A percentile compares a stretch with the other conserved stretches of the same genome.
Evolutionary conservation across 331 rosid species (phyloP).

Genomic region (Quercus tomentella): DNA sequence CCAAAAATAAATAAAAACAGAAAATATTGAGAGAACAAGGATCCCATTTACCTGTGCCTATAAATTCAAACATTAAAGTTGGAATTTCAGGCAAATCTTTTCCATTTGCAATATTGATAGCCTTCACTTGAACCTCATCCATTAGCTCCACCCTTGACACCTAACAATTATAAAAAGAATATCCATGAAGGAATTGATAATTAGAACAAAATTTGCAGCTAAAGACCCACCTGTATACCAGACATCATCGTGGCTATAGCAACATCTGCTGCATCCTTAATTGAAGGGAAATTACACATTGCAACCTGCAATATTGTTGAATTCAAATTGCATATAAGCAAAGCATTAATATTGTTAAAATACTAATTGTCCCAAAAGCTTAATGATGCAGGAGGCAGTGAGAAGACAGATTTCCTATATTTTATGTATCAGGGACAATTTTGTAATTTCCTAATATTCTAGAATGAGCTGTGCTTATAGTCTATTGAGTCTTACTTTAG

Average conservation of each 20-base stretch:
- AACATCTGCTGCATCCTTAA: conserved; percentile 94
- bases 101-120: conserved; percentile 91
- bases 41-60: conserved; percentile 71
- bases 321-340: conserved; percentile 9
- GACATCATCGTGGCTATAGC: conserved; percentile 90
- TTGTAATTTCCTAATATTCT: too few relatives aligned
- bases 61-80: conserved; percentile 85
- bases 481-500: too few relatives aligned
- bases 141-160: conserved; percentile 93
- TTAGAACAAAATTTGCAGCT: conserved; percentile 10
- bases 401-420: too few relatives aligned
- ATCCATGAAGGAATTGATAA: conserved; percentile 10
- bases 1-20: background rate
- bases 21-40: background rate
- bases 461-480: too few relatives aligned
- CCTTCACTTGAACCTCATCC: conserved; percentile 94
- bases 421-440: too few relatives aligned
- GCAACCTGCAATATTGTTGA: conserved; percentile 67
- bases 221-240: conserved; percentile 78
- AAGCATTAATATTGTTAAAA: background rate
- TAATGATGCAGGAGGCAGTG: too few relatives aligned
- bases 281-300: conserved; percentile 88
- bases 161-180: conserved; percentile 33
- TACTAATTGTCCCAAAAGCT: too few relatives aligned
- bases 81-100: conserved; percentile 73